phyloP scores from a whole-genome alignment of 805 yeast species.

The Kuraishia hungarica region DNA sequence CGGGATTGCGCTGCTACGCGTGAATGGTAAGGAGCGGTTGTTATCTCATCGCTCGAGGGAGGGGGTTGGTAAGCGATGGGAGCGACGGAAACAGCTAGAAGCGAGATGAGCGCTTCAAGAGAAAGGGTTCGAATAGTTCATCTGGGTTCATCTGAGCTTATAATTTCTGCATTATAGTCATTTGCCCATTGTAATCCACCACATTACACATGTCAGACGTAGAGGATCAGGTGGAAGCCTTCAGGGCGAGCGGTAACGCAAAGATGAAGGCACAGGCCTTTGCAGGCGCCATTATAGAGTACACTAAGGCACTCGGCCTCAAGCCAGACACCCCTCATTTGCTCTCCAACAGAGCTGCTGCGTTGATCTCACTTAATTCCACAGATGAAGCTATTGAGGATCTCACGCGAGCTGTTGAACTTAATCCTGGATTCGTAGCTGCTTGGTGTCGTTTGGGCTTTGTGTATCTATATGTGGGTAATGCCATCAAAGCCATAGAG shows the following conservation, averaged over 20 bases:
- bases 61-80: not conserved
- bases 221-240: constrained; percentile 1
- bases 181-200: not conserved
- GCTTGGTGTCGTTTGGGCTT: constrained; percentile 30
- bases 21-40: not conserved
- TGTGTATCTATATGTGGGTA: constrained; percentile 24
- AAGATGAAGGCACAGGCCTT: constrained; percentile 16
- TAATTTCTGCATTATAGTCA: not conserved
- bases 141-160: too few relatives aligned
- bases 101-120: not conserved
- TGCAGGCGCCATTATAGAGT: constrained; percentile 25
- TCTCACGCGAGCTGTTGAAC: constrained; percentile 19
- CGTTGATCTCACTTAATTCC: constrained; percentile 24
- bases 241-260: constrained; percentile 19
- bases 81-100: not conserved
- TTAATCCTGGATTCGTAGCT: constrained; percentile 27
- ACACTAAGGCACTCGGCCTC: constrained; percentile 25
- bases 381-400: constrained; percentile 28
- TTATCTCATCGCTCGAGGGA: not conserved
- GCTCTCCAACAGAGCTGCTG: constrained; percentile 32
- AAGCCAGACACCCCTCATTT: constrained; percentile 25
- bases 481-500: constrained; percentile 25
- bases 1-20: too few relatives aligned
- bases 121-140: too few relatives aligned
- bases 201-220: not conserved